Base-by-base conservation (phyloP, 1,284 basidiomycete genomes). In the Austroboletus olivaceoglutinosus region DNA sequence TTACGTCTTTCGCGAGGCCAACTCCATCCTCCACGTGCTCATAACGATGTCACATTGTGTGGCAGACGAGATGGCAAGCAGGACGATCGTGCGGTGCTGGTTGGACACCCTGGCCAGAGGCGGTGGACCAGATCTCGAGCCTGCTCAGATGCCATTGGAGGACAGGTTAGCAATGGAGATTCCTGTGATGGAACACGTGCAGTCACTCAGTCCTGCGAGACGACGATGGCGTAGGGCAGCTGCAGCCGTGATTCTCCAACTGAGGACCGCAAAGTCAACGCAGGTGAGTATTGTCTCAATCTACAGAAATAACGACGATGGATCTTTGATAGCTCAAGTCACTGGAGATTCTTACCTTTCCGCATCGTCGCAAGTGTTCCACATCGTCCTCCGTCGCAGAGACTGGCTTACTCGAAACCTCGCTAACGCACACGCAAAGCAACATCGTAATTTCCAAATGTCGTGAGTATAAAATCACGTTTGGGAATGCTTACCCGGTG, bases 271-370 rank as follows among this genome's bases (percentile, higher is more conserved):
- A 6, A 76, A 38, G 19, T n/a, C n/a, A n/a, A 18, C 19, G 36
- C 19, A 37, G 3, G 36, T 37, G 10, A 19, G 36, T n/a, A 16
- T 9, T 7, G 16, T 21, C 9, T 7, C 18, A 2, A 11, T 9
- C 11, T 21, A 5, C 16, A 12, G n/a, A 19, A 5, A 37, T 19
- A 12, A 7, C 4, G 3, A 29, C 12, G 16, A 7, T 22, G 38
- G 15, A 15, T 25, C 13, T 29, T 45, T 41, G 25, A n/a, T n/a
- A 18, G 15, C 7, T 10, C 27, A 29, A 12, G 16, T 3, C 23
- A 16, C 56, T 84, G 82, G 81, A 81, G 7, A 81, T 81, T 1
- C 81, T 83, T 52, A 78, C 77, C 0, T 68, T 85, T 11, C 81
- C 81, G 0, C 62, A 75, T 49, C 69, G 60, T n/a, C 52, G 71